Evolutionary conservation across 805 yeast species (phyloP), one percentile per base, ranked within the genome.

Genomic region (Cyberlindnera euphorbiae): DNA sequence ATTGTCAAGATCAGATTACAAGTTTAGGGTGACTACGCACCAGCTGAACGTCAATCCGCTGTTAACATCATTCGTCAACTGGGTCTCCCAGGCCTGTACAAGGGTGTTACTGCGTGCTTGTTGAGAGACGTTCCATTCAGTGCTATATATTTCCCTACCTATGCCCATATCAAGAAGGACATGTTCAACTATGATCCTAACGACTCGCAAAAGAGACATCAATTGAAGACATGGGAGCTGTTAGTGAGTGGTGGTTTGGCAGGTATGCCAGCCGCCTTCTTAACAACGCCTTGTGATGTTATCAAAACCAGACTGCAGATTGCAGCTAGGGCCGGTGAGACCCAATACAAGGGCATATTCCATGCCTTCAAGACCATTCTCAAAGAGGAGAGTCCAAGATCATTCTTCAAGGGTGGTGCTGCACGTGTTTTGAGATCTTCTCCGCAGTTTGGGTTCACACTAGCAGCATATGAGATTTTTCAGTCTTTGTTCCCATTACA

Each of bases 231-330:
- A 19, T 80, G 90, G 82, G 95, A 90, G 62, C 67, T 93, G 46
- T 73, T 90, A 42, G 59, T 76, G 5, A 76, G 94, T 42, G 98
- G 98, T 61, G 97, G 95, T 9, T 58, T 89, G 45, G 97, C 98
- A 11, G 98, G 97, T 57, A 87, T 94, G 68, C 98, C 98, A 8
- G 94, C 97, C 21, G 97, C 97, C 9, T 90, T 83, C 60, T 67
- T 89, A 47, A 90, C 98, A 2, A 90, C 98, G 0, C 98, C 98
- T 2, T 88, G 87, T 54, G 98, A 90, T 68, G 97, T 90, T 32
- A 84, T 93, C 52, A 90, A 90, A 66, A 90, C 98, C 4, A 79
- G 97, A 62, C 67, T 90, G 46, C 98, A 90, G 65, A 79, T 87
- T 42, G 94, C 80, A 58, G 71, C 86, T 6, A 77, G 82, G 44